Evolutionary conservation across 1,284 basidiomycete species (phyloP).

Genomic region (Ganoderma lucidum): DNA sequence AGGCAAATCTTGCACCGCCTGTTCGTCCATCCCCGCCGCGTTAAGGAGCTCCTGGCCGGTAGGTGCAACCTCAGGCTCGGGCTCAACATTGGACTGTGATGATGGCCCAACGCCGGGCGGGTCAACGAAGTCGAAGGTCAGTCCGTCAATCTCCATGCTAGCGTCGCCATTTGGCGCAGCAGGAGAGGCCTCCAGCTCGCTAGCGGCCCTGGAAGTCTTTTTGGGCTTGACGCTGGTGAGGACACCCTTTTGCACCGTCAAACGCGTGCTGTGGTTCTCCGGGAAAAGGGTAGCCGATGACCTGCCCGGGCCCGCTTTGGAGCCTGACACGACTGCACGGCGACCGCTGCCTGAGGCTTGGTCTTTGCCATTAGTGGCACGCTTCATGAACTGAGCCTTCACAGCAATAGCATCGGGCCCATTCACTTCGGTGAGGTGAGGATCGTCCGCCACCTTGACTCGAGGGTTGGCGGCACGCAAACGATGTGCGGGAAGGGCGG

Average conservation of each 20-base stretch:
- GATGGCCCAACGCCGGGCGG: neutral
- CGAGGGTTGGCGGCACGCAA: constrained; percentile 57
- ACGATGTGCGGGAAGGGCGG: constrained; percentile 51
- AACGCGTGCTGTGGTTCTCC: constrained; percentile 25
- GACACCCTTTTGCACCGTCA: constrained; percentile 32
- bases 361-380: constrained; percentile 5
- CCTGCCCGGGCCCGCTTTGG: constrained; percentile 57
- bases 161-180: neutral
- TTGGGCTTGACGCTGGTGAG: constrained; percentile 28
- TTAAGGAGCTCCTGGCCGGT: constrained; percentile 55
- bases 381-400: constrained; percentile 51
- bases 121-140: neutral
- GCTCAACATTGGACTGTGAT: neutral
- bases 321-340: constrained; percentile 15
- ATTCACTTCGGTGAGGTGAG: constrained; percentile 38
- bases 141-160: neutral
- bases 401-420: constrained; percentile 48
- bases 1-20: constrained; percentile 49
- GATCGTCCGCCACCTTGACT: constrained; percentile 57
- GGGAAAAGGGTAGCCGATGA: constrained; percentile 46
- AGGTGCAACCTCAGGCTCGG: constrained; percentile 33
- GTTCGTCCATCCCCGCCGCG: constrained; percentile 51
- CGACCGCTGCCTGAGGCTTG: neutral
- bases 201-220: neutral
- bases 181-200: neutral